These are phyloP conservation scores for Pseudocercospora macadamiae DNA, from an alignment of 2,329 filamentous ascomycete genomes.

Conservation along the genomic window DNA sequence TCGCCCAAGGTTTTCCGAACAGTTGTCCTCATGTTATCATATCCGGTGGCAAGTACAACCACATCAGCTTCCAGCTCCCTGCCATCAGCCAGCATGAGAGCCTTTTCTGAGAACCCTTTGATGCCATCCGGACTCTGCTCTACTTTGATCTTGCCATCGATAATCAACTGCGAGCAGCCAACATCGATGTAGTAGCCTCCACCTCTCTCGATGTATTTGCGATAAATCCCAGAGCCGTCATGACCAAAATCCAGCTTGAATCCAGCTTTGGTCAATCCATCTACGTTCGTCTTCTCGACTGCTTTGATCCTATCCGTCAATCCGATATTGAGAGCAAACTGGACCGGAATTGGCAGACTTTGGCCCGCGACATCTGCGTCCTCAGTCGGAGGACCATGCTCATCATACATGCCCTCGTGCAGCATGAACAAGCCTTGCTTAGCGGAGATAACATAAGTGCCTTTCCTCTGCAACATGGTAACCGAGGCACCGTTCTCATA, in stretches of 20 bases:
- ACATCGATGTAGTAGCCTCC: constrained; percentile 64
- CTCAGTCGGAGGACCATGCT: constrained; percentile 61
- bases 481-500: constrained; percentile 67
- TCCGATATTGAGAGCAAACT: constrained; percentile 62
- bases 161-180: constrained; percentile 47
- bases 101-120: constrained; percentile 49
- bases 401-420: constrained; percentile 52
- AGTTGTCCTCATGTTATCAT: constrained; percentile 69
- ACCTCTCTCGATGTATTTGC: constrained; percentile 67
- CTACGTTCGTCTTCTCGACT: constrained; percentile 35
- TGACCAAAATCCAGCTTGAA: constrained; percentile 65
- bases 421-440: constrained; percentile 56
- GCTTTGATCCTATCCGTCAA: constrained; percentile 41
- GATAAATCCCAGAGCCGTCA: constrained; percentile 59
- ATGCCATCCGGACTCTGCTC: constrained; percentile 56
- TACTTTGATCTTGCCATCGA: constrained; percentile 61
- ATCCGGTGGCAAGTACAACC: constrained; percentile 60
- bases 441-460: constrained; percentile 66
- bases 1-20: constrained; percentile 66
- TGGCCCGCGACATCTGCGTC: constrained; percentile 67
- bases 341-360: constrained; percentile 60
- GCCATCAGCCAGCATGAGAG: constrained; percentile 55
- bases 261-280: constrained; percentile 55
- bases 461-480: constrained; percentile 70
- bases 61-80: constrained; percentile 62